Conservation (phyloP, 2,329 filamentous ascomycete species). For the Microsporum ferrugineum region DNA sequence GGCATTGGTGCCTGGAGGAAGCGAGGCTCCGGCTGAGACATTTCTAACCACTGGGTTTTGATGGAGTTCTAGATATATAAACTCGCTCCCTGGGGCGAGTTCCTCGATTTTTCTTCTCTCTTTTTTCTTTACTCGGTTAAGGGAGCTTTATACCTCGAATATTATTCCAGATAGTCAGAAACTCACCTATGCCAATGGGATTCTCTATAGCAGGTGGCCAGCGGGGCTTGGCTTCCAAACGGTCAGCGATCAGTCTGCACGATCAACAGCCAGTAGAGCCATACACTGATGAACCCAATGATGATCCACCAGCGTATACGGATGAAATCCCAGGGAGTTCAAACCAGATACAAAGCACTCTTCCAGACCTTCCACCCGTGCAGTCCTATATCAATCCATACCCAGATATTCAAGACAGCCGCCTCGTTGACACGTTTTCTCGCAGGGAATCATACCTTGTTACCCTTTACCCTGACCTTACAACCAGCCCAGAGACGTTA, state of each 20-base stretch:
- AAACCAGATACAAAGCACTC: background rate
- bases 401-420: background rate
- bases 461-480: slow-evolving; percentile 25
- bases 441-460: slow-evolving; percentile 10
- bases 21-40: background rate
- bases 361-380: background rate
- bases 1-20: background rate
- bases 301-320: background rate
- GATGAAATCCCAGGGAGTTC: background rate
- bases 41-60: background rate
- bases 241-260: slow-evolving; percentile 3
- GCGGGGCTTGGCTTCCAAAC: background rate
- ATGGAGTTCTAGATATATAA: background rate
- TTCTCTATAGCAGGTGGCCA: background rate
- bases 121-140: background rate
- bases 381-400: background rate
- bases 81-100: background rate
- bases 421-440: background rate
- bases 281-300: background rate
- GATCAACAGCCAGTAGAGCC: background rate
- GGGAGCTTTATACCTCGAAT: background rate
- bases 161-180: background rate
- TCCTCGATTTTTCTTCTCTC: background rate
- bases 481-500: slow-evolving; percentile 16
- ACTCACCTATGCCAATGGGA: background rate